Conservation (phyloP, 805 yeast species). For the Priceomyces fermenticarens region DNA sequence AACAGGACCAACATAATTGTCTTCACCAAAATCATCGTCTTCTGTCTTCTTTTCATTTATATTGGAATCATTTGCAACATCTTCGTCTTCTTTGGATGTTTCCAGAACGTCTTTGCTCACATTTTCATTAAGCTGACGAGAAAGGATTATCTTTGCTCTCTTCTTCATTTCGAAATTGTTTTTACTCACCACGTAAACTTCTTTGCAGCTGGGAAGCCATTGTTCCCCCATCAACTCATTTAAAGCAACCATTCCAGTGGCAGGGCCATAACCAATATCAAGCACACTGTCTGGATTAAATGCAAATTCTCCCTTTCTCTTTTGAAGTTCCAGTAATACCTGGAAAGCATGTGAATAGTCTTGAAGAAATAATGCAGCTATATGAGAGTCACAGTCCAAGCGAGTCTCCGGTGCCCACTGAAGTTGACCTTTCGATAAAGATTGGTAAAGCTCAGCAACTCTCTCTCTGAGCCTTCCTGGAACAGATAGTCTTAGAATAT, state of each 20-base stretch:
- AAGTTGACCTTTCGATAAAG: slow-evolving; percentile 50
- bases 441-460: slow-evolving; percentile 55
- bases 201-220: slow-evolving; percentile 60
- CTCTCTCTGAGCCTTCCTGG: slow-evolving; percentile 65
- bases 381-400: slow-evolving; percentile 71
- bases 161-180: slow-evolving; percentile 62
- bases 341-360: slow-evolving; percentile 71
- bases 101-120: slow-evolving; percentile 12
- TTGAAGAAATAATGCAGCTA: slow-evolving; percentile 77
- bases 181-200: slow-evolving; percentile 68
- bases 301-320: slow-evolving; percentile 45
- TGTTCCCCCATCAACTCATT: slow-evolving; percentile 75
- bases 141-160: slow-evolving; percentile 72
- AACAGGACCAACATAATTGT: slow-evolving; percentile 42
- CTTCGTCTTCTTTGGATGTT: neutral
- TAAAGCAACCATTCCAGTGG: slow-evolving; percentile 83
- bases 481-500: slow-evolving; percentile 55
- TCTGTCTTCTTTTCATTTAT: slow-evolving; percentile 3
- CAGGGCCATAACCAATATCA: slow-evolving; percentile 89
- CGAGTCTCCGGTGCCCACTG: slow-evolving; percentile 44
- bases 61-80: slow-evolving; percentile 5
- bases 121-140: slow-evolving; percentile 60
- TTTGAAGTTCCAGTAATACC: slow-evolving; percentile 62
- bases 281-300: slow-evolving; percentile 68
- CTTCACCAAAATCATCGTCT: slow-evolving; percentile 7